Conservation (phyloP, 495 filamentous ascomycete genomes). For the Recurvomyces mirabilis region DNA sequence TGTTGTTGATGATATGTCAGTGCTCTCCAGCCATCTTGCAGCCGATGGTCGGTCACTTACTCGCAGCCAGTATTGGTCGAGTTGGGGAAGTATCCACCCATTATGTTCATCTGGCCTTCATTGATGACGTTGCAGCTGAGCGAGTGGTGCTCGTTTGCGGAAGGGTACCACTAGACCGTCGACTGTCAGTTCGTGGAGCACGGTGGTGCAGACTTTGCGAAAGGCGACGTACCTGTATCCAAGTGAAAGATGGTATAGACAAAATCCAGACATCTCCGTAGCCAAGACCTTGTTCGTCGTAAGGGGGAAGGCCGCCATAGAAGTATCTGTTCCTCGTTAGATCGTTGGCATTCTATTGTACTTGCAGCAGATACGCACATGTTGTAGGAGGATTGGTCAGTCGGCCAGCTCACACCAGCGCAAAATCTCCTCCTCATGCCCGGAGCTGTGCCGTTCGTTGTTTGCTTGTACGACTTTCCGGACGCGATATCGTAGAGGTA, state of each 20-base stretch:
- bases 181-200: not conserved
- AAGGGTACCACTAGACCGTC: slow-evolving; percentile 31
- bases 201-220: too few relatives aligned
- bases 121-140: slow-evolving; percentile 43
- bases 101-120: slow-evolving; percentile 35
- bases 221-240: slow-evolving; percentile 37
- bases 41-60: too few relatives aligned
- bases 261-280: slow-evolving; percentile 50
- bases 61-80: slow-evolving; percentile 23
- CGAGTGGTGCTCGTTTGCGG: slow-evolving; percentile 35
- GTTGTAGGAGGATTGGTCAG: slow-evolving; percentile 45
- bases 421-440: slow-evolving; percentile 41
- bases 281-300: slow-evolving; percentile 29
- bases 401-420: slow-evolving; percentile 40
- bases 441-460: slow-evolving; percentile 38
- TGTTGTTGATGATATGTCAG: too few relatives aligned
- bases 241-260: slow-evolving; percentile 41
- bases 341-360: too few relatives aligned
- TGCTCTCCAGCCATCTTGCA: too few relatives aligned
- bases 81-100: slow-evolving; percentile 33
- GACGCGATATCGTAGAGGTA: slow-evolving; percentile 42
- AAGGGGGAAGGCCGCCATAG: slow-evolving; percentile 39
- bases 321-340: slow-evolving; percentile 35
- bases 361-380: slow-evolving; percentile 33
- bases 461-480: slow-evolving; percentile 45